Base-by-base conservation (phyloP, 2,329 filamentous ascomycete species). In the Ceratocystis colombiana region DNA sequence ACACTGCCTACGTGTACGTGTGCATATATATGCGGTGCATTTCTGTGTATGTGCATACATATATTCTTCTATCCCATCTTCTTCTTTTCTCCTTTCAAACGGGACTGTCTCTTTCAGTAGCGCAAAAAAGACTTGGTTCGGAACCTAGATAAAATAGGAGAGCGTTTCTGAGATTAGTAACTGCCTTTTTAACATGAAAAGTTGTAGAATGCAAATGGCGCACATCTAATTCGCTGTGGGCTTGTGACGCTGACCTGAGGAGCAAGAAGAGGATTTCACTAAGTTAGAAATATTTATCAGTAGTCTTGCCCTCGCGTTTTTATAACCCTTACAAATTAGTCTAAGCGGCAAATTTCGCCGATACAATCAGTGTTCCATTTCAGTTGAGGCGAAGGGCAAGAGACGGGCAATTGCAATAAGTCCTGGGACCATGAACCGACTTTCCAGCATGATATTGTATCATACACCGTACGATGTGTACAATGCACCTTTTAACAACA, bases 41-140 rank as follows among this genome's bases (percentile, higher is more conserved):
- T 10, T 6, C 67, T 30, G 65, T 41, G 6, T 30, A 33, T 57
- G 28, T 53, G 53, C 28, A 33, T 57, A 57, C 25, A 17, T 30
- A 37, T 59, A 59, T 59, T 59, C 55, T 59, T 59, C 28, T 59
- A 59, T n/a, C 25, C 55, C 15, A n/a, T 59, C 12, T 59, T 59
- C n/a, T 8, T 7, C 28, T 33, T 59, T 59, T 37, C 53, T n/a
- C 55, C 30, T 37, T 30, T n/a, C 55, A 37, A 59, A 33, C 25
- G 17, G 30, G 55, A 28, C 53, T 17, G 12, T 59, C 33, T 59
- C 15, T 15, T 30, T 5, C 28, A 59, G 30, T 59, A 20, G 55
- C 55, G 48, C 20, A 10, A 6, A 53, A 53, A 53, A 53, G 33
- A 59, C 55, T 37, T 17, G 55, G 2, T 55, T 15, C 25, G 12